phyloP scores from a whole-genome alignment of 2,329 filamentous ascomycete genomes.

The Curvularia hawaiiensis region DNA sequence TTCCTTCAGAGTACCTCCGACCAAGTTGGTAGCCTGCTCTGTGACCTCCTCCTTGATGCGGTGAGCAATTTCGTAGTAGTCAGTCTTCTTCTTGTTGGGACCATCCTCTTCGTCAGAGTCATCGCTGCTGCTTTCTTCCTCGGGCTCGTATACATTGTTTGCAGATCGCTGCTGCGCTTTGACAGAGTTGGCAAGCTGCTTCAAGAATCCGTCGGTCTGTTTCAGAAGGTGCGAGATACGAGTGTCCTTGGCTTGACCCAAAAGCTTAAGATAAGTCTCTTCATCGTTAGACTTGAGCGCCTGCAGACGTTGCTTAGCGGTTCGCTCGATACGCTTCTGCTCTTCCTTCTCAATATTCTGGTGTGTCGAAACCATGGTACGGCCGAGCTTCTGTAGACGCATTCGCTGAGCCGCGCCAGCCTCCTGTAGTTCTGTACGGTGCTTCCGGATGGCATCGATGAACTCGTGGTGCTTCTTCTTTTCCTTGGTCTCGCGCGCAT shows the following conservation, averaged over 20 bases:
- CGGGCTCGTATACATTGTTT: constrained; percentile 76
- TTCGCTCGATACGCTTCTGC: constrained; percentile 96
- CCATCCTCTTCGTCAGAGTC: constrained; percentile 69
- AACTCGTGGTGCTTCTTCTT: constrained; percentile 98
- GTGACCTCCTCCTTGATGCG: constrained; percentile 91
- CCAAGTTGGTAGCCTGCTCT: constrained; percentile 80
- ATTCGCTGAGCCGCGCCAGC: constrained; percentile 69
- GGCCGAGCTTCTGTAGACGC: constrained; percentile 84
- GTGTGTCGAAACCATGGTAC: constrained; percentile 87
- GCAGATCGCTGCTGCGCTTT: constrained; percentile 89
- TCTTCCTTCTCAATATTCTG: constrained; percentile 99
- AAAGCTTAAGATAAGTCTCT: constrained; percentile 95
- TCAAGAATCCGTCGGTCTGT: constrained; percentile 96
- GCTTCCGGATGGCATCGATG: constrained; percentile 81
- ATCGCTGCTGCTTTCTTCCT: constrained; percentile 58
- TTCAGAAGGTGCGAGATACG: constrained; percentile 97
- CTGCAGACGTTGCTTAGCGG: constrained; percentile 98
- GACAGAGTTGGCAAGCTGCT: constrained; percentile 92
- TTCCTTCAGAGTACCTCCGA: constrained; percentile 92
- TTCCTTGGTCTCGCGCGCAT: constrained; percentile 92
- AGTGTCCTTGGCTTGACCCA: constrained; percentile 98
- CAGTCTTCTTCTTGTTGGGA: constrained; percentile 77
- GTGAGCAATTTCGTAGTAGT: constrained; percentile 98
- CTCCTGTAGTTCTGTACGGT: constrained; percentile 77
- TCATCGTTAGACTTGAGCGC: constrained; percentile 99